Evolutionary conservation across 192 early-diverging fungal genomes (phyloP).

Genomic region (Gigaspora rosea): DNA sequence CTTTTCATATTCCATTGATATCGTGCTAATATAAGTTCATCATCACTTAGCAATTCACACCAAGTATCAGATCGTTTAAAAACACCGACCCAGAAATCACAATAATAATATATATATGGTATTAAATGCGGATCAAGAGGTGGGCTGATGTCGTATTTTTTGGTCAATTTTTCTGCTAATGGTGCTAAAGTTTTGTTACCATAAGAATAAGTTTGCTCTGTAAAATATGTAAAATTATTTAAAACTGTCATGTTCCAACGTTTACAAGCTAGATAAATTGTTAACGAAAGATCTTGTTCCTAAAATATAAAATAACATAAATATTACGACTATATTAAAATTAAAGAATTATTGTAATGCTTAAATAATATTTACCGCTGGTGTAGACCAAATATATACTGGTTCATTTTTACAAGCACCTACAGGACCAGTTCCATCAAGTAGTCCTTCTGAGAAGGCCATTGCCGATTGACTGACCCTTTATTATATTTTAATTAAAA

Average conservation of each 20-base stretch:
- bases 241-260: neutral
- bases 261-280: neutral
- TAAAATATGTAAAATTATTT: neutral
- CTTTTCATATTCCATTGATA: neutral
- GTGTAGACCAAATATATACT: neutral
- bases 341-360: neutral
- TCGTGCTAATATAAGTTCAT: conserved; percentile 9
- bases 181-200: neutral
- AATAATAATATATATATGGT: neutral
- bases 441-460: conserved; percentile 6
- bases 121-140: neutral
- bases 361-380: neutral
- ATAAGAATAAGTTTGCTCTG: neutral
- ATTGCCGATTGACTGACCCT: neutral
- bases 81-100: neutral
- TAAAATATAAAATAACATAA: neutral
- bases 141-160: neutral
- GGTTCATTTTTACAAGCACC: neutral
- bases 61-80: neutral
- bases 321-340: neutral
- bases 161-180: neutral
- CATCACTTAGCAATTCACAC: neutral
- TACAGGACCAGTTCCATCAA: neutral
- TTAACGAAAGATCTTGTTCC: neutral
- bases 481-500: neutral